These are phyloP conservation scores for Calocybe gangraenosa DNA, from an alignment of 768 basidiomycete genomes.

Conservation along the genomic window DNA sequence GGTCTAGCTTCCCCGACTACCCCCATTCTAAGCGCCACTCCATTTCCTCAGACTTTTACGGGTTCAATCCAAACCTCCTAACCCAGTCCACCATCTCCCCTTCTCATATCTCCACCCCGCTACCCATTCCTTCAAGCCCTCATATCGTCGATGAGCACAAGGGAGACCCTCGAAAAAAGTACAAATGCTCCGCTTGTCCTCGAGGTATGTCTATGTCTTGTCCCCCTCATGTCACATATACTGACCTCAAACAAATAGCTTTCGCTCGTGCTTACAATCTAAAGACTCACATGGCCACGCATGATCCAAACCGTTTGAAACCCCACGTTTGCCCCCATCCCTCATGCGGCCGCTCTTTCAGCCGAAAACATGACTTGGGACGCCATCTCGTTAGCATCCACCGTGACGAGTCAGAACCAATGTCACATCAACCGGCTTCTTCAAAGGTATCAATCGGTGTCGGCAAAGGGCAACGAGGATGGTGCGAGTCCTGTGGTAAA, in stretches of 20 bases:
- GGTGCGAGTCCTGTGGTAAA: constrained; percentile 77
- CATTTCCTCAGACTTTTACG: constrained; percentile 43
- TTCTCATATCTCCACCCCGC: constrained; percentile 46
- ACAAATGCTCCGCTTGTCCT: constrained; percentile 71
- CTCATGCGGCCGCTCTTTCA: constrained; percentile 86
- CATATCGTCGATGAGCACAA: constrained; percentile 45
- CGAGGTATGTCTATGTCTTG: constrained; percentile 44
- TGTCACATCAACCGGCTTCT: constrained; percentile 33
- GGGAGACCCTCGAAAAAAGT: constrained; percentile 72
- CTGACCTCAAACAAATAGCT: constrained; percentile 37
- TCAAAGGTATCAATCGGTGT: constrained; percentile 62
- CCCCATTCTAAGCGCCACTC: constrained; percentile 46
- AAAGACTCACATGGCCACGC: constrained; percentile 93
- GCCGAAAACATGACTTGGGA: constrained; percentile 90
- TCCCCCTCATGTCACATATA: constrained; percentile 1
- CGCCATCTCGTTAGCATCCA: constrained; percentile 88
- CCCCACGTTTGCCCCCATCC: constrained; percentile 85
- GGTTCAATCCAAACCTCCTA: constrained; percentile 41
- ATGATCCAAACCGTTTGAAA: constrained; percentile 88
- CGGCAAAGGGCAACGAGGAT: constrained; percentile 53
- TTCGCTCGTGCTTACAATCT: constrained; percentile 94
- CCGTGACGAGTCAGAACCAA: constrained; percentile 55
- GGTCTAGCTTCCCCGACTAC: constrained; percentile 68
- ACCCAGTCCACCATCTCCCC: constrained; percentile 52
- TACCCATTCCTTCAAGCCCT: constrained; percentile 44